Base-by-base conservation (phyloP, 1,284 basidiomycete genomes). In the Puccinia novopanici region DNA sequence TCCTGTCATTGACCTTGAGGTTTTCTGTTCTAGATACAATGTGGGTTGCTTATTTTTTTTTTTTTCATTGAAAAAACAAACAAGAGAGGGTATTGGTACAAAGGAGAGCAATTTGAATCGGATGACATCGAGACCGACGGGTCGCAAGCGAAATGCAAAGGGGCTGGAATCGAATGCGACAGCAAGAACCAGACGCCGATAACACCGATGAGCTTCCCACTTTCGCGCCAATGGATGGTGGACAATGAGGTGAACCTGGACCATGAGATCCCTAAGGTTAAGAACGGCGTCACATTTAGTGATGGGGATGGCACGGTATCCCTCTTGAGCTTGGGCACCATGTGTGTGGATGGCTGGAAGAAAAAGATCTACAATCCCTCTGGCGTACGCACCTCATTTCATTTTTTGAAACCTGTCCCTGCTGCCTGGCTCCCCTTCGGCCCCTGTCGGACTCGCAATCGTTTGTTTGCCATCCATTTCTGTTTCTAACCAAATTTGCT, bases 281-380 rank as follows among this genome's bases (percentile, higher is more conserved):
- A 89, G 75, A 93, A 92, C 82, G 94, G 94, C 42, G 93, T 95
- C 63, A 93, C 91, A 83, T 90, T 95, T 86, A 92, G 93, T 59
- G 93, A 97, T 87, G 96, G 96, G 30, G 97, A 99, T 86, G 97
- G 97, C 5, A 99, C 97, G 0, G 96, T 98, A 8, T 91, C 92
- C 81, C 87, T 97, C 24, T 86, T 98, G 22, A 94, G 93, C 83
- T 88, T 98, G 52, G 96, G 95, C 10, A 91, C 93, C 9, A 98
- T 99, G 95, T 98, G 96, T 84, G 91, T 92, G 9, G 92, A 93
- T 84, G 96, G 95, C 3, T 98, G 96, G 96, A 94, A 95, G 86
- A 89, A 91, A 78, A 89, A 89, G 82, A 88, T 91, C 73, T 99
- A 95, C 92, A 99, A 99, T 86, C 97, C 97, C 0, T 92, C 91